phyloP scores from a whole-genome alignment of 1,139 yeast genomes.

The Yamadazyma siamensis region DNA sequence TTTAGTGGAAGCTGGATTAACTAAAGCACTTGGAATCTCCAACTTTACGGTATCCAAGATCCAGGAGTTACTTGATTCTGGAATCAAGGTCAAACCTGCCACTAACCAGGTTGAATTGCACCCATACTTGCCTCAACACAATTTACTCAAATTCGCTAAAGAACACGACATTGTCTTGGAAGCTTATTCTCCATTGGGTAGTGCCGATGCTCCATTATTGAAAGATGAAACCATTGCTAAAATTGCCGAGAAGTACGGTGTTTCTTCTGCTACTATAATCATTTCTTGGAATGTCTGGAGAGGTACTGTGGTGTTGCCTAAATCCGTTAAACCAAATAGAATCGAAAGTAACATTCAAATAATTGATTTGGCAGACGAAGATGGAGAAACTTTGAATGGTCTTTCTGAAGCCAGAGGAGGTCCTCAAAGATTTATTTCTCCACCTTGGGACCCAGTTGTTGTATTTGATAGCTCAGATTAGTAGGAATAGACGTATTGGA shows the following conservation, averaged over 20 bases:
- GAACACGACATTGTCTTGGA: constrained; percentile 57
- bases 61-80: constrained; percentile 50
- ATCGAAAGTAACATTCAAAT: constrained; percentile 54
- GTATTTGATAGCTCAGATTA: constrained; percentile 17
- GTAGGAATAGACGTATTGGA: background rate
- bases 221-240: constrained; percentile 43
- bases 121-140: constrained; percentile 70
- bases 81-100: constrained; percentile 55
- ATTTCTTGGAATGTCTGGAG: constrained; percentile 73
- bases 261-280: constrained; percentile 58
- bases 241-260: constrained; percentile 55
- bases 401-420: constrained; percentile 44
- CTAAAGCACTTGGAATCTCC: constrained; percentile 75
- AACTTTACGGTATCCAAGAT: constrained; percentile 57
- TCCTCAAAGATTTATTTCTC: constrained; percentile 45
- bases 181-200: constrained; percentile 82
- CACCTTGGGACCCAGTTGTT: constrained; percentile 30
- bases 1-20: constrained; percentile 49
- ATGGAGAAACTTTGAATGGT: constrained; percentile 45
- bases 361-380: constrained; percentile 51
- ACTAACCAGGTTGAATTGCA: constrained; percentile 74
- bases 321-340: constrained; percentile 61
- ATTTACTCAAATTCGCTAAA: constrained; percentile 53
- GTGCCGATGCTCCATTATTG: constrained; percentile 62
- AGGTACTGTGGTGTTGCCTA: constrained; percentile 70